phyloP scores from a whole-genome alignment of 768 basidiomycete species.

The Tricholoma bakamatsutake region DNA sequence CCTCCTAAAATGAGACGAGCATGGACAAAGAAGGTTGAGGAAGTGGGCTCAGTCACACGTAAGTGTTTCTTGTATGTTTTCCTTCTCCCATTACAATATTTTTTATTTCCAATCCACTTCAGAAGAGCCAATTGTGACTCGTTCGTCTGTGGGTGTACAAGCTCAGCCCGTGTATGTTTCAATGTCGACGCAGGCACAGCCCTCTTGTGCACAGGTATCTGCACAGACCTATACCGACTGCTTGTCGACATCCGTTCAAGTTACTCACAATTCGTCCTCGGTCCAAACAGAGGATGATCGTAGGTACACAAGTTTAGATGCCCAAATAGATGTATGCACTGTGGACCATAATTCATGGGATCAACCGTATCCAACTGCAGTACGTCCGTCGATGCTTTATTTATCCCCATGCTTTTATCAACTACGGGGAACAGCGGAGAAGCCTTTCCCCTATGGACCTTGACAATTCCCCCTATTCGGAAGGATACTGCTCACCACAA shows the following conservation, averaged over 20 bases:
- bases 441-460: constrained; percentile 62
- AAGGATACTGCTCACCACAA: background rate
- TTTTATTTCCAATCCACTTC: constrained; percentile 1
- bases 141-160: constrained; percentile 42
- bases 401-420: constrained; percentile 6
- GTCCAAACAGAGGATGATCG: constrained; percentile 14
- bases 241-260: constrained; percentile 18
- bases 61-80: constrained; percentile 19
- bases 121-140: constrained; percentile 12
- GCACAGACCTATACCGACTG: constrained; percentile 16
- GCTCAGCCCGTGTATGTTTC: constrained; percentile 24
- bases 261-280: constrained; percentile 10
- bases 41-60: constrained; percentile 34
- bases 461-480: constrained; percentile 39
- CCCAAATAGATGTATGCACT: constrained; percentile 16
- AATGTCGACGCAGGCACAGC: constrained; percentile 31
- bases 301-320: constrained; percentile 11
- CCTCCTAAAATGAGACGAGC: constrained; percentile 63
- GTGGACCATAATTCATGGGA: background rate
- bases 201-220: constrained; percentile 10
- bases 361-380: constrained; percentile 1
- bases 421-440: constrained; percentile 12
- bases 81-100: background rate
- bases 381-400: constrained; percentile 10
- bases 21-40: constrained; percentile 47